Evolutionary conservation across 306 rosid species (phyloP), one percentile per base, ranked within the genome.

Genomic region (Urtica urens): DNA sequence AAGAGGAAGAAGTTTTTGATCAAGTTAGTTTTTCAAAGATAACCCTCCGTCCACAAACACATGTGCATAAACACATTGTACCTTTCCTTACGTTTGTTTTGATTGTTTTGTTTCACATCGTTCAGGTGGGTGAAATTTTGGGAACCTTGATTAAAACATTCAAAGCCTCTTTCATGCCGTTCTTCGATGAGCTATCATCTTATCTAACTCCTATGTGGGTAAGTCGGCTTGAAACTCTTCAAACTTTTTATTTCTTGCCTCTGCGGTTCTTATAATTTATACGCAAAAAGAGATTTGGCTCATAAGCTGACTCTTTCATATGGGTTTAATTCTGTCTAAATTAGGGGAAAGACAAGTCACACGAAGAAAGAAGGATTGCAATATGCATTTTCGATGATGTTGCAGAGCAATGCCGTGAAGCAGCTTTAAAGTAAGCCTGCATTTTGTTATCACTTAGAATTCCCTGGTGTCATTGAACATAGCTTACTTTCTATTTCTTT

Each of bases 131-230:
- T 50, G 99, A 92, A 66, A 82, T 86, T 49, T 76, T 92, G 83
- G 99, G 99, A 65, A 86, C 94, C 55, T 60, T 92, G 81, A 92
- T 92, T 60, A 86, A 92, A 73, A 92, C 96, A 35, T 92, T 92
- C 71, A 86, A 82, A 78, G 86, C 82, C 46, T 73, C 94, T 65
- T 92, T 92, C 88, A 78, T 92, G 53, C 96, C 86, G 12, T 86
- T 92, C 77, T 92, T 92, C 55, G 94, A 92, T 25, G 88, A 76
- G 63, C 73, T 92, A 50, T 73, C 99, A 37, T 77, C 99, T 13
- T 92, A 92, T 82, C 51, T 92, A 65, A 92, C 96, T 17, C 99
- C 99, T 73, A 92, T 92, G 99, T 92, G 99, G 99, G 99, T 92
- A 76, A 71, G 99, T 82, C 11, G 6, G 33, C 33, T 28, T 28